Conservation (phyloP, 495 filamentous ascomycete species). For the Staphylotrichum tortipilum region DNA sequence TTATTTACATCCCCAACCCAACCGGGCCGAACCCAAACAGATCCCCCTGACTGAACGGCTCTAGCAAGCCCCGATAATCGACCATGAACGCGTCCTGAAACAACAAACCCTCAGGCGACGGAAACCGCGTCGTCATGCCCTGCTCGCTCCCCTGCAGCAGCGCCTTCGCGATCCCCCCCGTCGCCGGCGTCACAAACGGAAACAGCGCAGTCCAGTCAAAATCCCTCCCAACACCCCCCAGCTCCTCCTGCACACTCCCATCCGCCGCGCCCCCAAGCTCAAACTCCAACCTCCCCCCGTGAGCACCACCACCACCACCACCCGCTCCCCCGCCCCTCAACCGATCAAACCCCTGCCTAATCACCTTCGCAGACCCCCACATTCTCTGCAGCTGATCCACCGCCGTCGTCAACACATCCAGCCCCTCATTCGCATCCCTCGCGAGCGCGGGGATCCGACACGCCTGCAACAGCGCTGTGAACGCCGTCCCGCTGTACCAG, state of each 20-base stretch:
- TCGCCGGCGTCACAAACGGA: slow-evolving; percentile 22
- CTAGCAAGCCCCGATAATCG: slow-evolving; percentile 11
- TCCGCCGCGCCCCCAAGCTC: background rate
- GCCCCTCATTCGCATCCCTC: slow-evolving; percentile 23
- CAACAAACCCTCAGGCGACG: slow-evolving; percentile 8
- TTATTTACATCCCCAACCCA: background rate
- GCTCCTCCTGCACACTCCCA: background rate
- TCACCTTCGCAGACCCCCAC: slow-evolving; percentile 31
- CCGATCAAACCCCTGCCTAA: slow-evolving; percentile 26
- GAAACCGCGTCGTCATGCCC: slow-evolving; percentile 11
- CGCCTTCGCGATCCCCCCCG: slow-evolving; percentile 19
- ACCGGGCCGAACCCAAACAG: background rate
- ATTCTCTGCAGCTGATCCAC: slow-evolving; percentile 23
- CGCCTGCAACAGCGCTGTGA: slow-evolving; percentile 30
- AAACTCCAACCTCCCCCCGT: too few relatives aligned
- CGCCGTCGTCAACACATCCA: slow-evolving; percentile 23
- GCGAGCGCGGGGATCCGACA: slow-evolving; percentile 22
- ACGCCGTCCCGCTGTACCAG: slow-evolving; percentile 32
- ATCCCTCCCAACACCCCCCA: slow-evolving; percentile 3
- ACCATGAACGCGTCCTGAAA: slow-evolving; percentile 10
- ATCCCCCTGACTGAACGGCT: slow-evolving; percentile 6
- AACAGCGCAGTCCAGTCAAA: slow-evolving; percentile 26
- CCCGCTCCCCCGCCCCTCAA: slow-evolving; percentile 5
- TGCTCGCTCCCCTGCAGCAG: slow-evolving; percentile 8
- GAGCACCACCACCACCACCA: background rate